A percentile compares a stretch with the other conserved stretches of the same genome.
Conservation (phyloP, 495 filamentous ascomycete species). For the Xylona heveae region DNA sequence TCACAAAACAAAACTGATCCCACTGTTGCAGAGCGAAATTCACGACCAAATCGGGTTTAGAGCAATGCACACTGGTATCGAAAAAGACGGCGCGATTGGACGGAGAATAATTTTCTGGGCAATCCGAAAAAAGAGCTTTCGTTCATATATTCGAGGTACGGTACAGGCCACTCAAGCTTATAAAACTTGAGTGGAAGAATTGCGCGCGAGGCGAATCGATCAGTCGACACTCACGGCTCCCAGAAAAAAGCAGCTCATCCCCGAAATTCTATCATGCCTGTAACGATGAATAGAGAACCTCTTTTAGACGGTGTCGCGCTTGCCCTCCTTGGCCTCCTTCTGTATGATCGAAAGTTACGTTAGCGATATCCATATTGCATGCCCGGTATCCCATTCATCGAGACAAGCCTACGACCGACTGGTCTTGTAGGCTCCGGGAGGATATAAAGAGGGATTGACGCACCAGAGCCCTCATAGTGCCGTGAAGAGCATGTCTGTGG, state of each 20-base stretch:
- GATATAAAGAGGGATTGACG: conserved; percentile 19
- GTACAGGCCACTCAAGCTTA: background rate
- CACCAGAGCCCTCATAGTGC: conserved; percentile 95
- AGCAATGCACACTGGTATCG: background rate
- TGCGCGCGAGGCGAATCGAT: background rate
- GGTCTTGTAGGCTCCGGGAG: background rate
- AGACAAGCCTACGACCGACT: background rate
- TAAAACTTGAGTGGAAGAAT: background rate
- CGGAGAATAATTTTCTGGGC: background rate
- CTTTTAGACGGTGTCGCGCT: conserved; percentile 78
- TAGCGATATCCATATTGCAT: background rate
- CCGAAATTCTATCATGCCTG: conserved; percentile 4
- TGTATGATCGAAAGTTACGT: conserved; percentile 23
- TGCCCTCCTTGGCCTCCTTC: conserved; percentile 97
- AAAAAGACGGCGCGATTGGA: background rate
- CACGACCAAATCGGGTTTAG: background rate
- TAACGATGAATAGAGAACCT: conserved; percentile 9
- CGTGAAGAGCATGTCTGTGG: conserved; percentile 96
- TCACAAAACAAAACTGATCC: conserved; percentile 6
- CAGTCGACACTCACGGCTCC: background rate
- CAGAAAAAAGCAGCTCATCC: conserved; percentile 1
- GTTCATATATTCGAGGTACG: background rate
- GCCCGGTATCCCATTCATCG: background rate
- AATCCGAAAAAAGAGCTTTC: background rate
- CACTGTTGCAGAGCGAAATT: conserved; percentile 5